These are phyloP conservation scores for Lipomyces kockii DNA, from an alignment of 805 yeast species.

Conservation along the genomic window DNA sequence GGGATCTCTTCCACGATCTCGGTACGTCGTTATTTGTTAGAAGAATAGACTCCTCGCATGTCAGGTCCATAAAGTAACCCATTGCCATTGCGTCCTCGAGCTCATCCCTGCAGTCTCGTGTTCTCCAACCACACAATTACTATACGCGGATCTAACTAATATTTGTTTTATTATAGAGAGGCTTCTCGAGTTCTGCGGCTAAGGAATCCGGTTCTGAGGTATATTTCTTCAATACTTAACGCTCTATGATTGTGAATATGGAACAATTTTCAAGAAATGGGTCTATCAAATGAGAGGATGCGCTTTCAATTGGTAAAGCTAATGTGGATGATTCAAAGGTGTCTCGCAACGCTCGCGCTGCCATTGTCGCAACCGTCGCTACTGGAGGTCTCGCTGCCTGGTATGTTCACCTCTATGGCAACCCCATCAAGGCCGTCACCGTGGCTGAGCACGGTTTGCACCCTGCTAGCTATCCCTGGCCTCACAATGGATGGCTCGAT, in stretches of 20 bases:
- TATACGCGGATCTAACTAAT: background rate
- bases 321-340: conserved; percentile 14
- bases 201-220: conserved; percentile 22
- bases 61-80: background rate
- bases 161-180: conserved; percentile 7
- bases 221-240: background rate
- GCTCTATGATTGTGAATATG: background rate
- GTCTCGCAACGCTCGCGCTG: conserved; percentile 26
- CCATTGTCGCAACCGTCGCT: conserved; percentile 59
- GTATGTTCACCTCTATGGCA: conserved; percentile 79
- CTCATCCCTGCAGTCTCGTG: background rate
- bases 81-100: background rate
- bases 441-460: conserved; percentile 99
- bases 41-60: background rate
- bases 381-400: conserved; percentile 81
- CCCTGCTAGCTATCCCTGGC: conserved; percentile 91
- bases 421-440: conserved; percentile 73
- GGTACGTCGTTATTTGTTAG: conserved; percentile 19
- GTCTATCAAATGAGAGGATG: background rate
- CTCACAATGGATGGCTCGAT: conserved; percentile 84
- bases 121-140: conserved; percentile 4
- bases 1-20: conserved; percentile 27
- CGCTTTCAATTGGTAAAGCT: background rate
- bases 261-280: background rate
- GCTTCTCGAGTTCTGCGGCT: conserved; percentile 15